Percentiles rank a stretch among this genome's conserved stretches.
phyloP scores from a whole-genome alignment of 257 asterid genomes.

The Solanum sejunctum region DNA sequence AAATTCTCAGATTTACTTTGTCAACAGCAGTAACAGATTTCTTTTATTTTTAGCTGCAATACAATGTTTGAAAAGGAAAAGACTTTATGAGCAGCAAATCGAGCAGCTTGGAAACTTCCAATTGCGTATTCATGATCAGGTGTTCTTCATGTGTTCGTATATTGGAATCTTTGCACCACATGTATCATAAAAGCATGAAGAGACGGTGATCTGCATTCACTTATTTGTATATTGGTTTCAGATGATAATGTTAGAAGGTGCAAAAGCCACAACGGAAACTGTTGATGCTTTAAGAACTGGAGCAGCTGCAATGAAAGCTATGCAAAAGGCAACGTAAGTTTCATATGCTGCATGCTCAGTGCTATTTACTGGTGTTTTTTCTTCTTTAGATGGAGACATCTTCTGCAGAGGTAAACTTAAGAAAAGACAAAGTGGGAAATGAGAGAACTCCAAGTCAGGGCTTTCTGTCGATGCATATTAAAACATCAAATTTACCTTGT shows the following conservation, averaged over 20 bases:
- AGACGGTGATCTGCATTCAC: neutral
- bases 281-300: constrained; percentile 87
- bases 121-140: constrained; percentile 85
- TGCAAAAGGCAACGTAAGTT: constrained; percentile 84
- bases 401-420: neutral
- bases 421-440: neutral
- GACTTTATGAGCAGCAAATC: constrained; percentile 71
- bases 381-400: neutral
- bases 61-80: constrained; percentile 76
- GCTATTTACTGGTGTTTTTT: neutral
- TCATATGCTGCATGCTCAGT: constrained; percentile 1
- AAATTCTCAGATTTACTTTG: neutral
- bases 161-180: neutral
- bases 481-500: neutral
- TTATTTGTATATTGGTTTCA: constrained; percentile 10
- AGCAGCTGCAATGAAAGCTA: constrained; percentile 84
- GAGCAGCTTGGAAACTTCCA: constrained; percentile 83
- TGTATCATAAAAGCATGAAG: neutral
- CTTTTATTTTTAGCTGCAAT: constrained; percentile 47
- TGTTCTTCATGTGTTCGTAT: constrained; percentile 7
- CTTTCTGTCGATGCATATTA: neutral
- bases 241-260: constrained; percentile 88
- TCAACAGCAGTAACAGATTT: neutral
- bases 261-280: constrained; percentile 84
- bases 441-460: neutral